A percentile compares a stretch with the other conserved stretches of the same genome.
phyloP scores from a whole-genome alignment of 1,284 basidiomycete species.

The Cryptococcus hybrid region DNA sequence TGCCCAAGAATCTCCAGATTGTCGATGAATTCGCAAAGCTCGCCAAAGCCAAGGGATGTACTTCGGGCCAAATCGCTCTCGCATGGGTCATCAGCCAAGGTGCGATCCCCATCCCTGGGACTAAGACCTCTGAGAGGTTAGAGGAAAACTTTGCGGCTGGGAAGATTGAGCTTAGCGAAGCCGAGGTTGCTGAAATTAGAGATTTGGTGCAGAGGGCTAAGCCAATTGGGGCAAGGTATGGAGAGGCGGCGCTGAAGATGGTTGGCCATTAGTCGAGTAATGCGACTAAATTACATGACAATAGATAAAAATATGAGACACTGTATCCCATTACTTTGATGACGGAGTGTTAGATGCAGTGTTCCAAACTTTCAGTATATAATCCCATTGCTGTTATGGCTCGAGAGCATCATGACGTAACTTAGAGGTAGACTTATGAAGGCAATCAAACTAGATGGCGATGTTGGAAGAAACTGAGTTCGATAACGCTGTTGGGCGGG shows the following conservation, averaged over 20 bases:
- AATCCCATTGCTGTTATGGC: no score
- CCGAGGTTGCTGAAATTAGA: constrained; percentile 41
- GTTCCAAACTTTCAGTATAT: no score
- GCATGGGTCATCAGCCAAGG: constrained; percentile 52
- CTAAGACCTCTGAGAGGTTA: constrained; percentile 31
- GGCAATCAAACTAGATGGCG: no score
- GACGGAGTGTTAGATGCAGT: no score
- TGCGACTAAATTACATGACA: no score
- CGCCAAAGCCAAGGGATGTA: constrained; percentile 41
- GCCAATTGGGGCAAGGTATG: constrained; percentile 13
- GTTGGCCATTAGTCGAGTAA: background rate
- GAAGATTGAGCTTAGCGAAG: constrained; percentile 31
- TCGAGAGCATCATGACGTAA: no score
- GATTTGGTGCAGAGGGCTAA: constrained; percentile 31
- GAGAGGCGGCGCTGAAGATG: background rate
- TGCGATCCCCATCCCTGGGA: constrained; percentile 50
- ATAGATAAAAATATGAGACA: no score
- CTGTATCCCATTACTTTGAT: no score
- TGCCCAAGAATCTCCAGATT: constrained; percentile 42
- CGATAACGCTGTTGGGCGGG: no score
- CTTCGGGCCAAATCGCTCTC: constrained; percentile 48
- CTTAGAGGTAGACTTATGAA: no score
- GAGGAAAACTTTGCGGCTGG: constrained; percentile 45
- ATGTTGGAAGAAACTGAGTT: no score
- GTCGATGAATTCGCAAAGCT: constrained; percentile 34